Base-by-base conservation (phyloP, 345 rosid species). In the Sonneratia alba region DNA sequence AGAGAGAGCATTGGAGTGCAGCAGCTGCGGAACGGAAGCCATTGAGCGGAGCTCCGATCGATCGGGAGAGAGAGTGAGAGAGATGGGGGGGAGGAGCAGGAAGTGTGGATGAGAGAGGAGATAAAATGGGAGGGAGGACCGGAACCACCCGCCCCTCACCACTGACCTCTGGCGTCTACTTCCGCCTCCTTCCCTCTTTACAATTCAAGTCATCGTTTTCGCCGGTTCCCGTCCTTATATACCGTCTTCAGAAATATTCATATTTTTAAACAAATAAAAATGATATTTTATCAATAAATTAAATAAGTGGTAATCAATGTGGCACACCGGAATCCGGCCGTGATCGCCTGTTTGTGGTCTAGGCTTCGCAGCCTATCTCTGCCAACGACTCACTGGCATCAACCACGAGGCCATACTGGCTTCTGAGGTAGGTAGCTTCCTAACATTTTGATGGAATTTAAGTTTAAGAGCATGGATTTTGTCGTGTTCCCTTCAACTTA, bases 91-190 rank as follows among this genome's bases (percentile, higher is more conserved):
- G 76, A 56, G 36, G 51, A 34, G 66, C 68, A 59, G 36, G 37
- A 62, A 66, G 72, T 79, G 79, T 72, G 80, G 79, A 69, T 34
- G 76, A 71, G 75, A 22, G n/a, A 75, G 74, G 74, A 75, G 83
- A 84, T 81, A 84, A 79, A 77, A 66, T 59, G 81, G 45, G 45
- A 75, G 80, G 40, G 68, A 77, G 74, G 78, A 77, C 70, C 73
- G 79, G 73, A 81, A 71, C 88, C 89, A 80, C 89, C 88, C 88
- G 85, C 73, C 74, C 72, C 80, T 76, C 84, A 71, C 70, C 78
- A 49, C 56, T 43, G 59, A 47, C 43, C 67, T 32, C 76, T 76
- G 78, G 38, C 73, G 48, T 59, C 74, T 27, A 21, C 77, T 49
- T 57, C 66, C 43, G 51, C 34, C 64, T 47, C 66, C 69, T 27